Evolutionary conservation across 495 filamentous ascomycete species (phyloP), one percentile per base, ranked within the genome.

Genomic region (Cairneyella variabilis): DNA sequence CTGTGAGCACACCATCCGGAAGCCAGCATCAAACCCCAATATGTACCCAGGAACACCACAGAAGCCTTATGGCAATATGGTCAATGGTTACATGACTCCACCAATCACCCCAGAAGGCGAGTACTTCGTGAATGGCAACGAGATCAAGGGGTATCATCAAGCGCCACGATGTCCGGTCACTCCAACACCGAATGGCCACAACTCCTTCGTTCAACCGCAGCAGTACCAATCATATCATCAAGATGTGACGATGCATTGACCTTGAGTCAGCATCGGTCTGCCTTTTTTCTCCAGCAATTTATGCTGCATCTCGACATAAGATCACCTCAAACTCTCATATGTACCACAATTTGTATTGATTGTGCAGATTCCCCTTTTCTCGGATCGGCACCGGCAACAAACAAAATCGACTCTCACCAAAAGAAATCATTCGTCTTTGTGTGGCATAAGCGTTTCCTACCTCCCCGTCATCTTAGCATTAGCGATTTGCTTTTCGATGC

Each of bases 81-180:
- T 83, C 12, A 81, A 90, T 63, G 95, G 92, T 20, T 92, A 91
- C 65, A 81, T 93, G 52, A 97, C 93, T 20, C 93, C 93, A 17
- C 93, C 93, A 2, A 96, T 97, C 64, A 97, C 95, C 0, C 93
- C 93, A n/a, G 90, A 95, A 59, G 84, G 84, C 18, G 79, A 82
- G 48, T 78, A 74, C 46, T 88, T 83, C 51, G 66, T 73, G 21
- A 48, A 38, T 54, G 59, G 59, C 5, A 70, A 69, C 52, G 69
- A 69, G 27, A 66, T 67, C 42, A 71, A 69, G 51, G 73, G 77
- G 59, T 74, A 72, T 46, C 73, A 76, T 36, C 73, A 74, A 40
- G 71, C 71, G 30, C 69, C 76, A 28, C 76, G 77, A 55, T 59
- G 62, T 46, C 77, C 78, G 0, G 73, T 80, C 23, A 82, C 77